phyloP scores from a whole-genome alignment of 805 yeast genomes.

The Clavispora asparagi region DNA sequence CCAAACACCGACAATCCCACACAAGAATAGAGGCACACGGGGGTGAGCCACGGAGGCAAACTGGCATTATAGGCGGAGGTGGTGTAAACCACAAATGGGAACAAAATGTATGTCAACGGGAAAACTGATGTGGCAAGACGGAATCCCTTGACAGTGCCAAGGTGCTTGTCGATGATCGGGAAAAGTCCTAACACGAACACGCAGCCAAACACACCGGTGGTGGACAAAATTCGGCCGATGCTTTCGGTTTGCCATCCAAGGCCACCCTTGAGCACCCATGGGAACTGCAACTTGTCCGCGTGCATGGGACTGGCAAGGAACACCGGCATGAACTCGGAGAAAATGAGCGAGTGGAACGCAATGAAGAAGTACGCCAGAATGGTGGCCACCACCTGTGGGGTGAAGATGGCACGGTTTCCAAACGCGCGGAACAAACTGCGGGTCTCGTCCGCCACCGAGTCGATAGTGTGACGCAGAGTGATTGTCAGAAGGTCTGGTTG shows the following conservation, averaged over 20 bases:
- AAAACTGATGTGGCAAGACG: conserved; percentile 34
- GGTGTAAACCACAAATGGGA: conserved; percentile 47
- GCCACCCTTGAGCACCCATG: conserved; percentile 48
- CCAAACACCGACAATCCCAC: conserved; percentile 29
- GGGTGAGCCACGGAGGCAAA: conserved; percentile 19
- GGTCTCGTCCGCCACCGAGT: conserved; percentile 7
- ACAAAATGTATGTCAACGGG: conserved; percentile 40
- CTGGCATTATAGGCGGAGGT: conserved; percentile 27
- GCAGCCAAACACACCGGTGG: conserved; percentile 51
- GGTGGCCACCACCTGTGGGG: conserved; percentile 25
- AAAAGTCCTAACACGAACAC: conserved; percentile 44
- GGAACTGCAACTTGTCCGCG: conserved; percentile 34
- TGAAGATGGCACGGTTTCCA: conserved; percentile 19
- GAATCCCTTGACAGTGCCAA: conserved; percentile 42
- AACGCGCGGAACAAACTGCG: conserved; percentile 13
- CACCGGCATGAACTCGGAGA: conserved; percentile 52
- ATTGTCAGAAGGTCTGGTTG: conserved; percentile 9
- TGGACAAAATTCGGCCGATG: conserved; percentile 47
- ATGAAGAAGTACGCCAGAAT: conserved; percentile 35
- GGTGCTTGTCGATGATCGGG: conserved; percentile 47
- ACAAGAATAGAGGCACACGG: conserved; percentile 21
- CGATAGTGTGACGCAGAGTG: conserved; percentile 2
- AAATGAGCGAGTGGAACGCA: conserved; percentile 46
- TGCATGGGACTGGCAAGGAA: conserved; percentile 37
- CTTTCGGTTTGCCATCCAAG: conserved; percentile 42